A percentile compares a stretch with the other conserved stretches of the same genome.
Conservation (phyloP, 345 rosid genomes). For the Eucalyptus pauciflora region DNA sequence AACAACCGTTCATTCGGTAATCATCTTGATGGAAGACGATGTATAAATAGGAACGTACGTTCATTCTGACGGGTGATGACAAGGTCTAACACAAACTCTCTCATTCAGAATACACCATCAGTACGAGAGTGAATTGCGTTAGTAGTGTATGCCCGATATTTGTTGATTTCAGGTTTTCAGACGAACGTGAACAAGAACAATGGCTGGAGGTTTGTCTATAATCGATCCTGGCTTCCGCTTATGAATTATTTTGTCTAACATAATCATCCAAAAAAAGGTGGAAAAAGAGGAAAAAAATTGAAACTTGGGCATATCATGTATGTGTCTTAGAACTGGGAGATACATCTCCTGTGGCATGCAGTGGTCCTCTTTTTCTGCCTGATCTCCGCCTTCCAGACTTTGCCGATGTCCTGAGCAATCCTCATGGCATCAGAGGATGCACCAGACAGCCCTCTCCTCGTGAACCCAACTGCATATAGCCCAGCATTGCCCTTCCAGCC, state of each 20-base stretch:
- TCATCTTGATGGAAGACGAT: too few relatives aligned
- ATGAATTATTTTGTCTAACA: background rate
- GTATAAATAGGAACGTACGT: too few relatives aligned
- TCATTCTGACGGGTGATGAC: too few relatives aligned
- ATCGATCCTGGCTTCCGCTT: too few relatives aligned
- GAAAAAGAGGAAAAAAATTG: background rate
- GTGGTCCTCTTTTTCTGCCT: constrained; percentile 43
- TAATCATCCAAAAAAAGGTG: background rate
- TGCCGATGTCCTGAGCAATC: constrained; percentile 70
- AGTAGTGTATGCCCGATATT: too few relatives aligned
- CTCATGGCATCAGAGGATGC: constrained; percentile 66
- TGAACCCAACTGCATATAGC: constrained; percentile 86
- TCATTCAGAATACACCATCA: too few relatives aligned
- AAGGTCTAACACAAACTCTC: too few relatives aligned
- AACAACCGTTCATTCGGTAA: too few relatives aligned
- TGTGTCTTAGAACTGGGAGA: constrained; percentile 39
- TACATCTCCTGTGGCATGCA: constrained; percentile 55
- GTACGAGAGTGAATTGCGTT: too few relatives aligned
- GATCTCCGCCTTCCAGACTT: constrained; percentile 73
- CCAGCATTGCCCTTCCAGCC: constrained; percentile 85
- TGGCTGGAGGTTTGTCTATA: too few relatives aligned
- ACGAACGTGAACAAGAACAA: too few relatives aligned
- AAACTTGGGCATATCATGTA: background rate
- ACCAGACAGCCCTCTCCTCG: constrained; percentile 85
- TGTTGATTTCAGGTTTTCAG: too few relatives aligned